Percentiles rank a stretch among this genome's conserved stretches.
phyloP scores from a whole-genome alignment of 2,329 filamentous ascomycete genomes.

The Calonectria pseudoturangicola region DNA sequence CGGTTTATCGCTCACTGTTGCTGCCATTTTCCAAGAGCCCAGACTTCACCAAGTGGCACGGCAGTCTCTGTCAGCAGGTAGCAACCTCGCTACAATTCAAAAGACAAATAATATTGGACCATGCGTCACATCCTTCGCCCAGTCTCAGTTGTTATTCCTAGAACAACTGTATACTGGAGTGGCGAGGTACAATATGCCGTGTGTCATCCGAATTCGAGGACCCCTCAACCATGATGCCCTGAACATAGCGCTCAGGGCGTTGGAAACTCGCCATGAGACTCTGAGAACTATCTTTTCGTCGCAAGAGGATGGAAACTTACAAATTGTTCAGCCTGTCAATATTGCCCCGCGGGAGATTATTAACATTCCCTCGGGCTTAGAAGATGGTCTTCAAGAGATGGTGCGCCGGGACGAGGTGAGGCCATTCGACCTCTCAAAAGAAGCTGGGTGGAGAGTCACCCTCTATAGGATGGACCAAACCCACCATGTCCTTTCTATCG shows the following conservation, averaged over 20 bases:
- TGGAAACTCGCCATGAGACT: neutral
- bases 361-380: neutral
- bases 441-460: neutral
- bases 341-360: neutral
- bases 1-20: constrained; percentile 33
- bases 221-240: neutral
- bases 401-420: neutral
- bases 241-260: neutral
- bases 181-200: constrained; percentile 4
- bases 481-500: neutral
- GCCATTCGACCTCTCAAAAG: constrained; percentile 1
- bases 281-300: neutral
- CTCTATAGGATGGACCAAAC: neutral
- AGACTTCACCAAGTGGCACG: neutral
- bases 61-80: neutral
- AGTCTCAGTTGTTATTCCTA: neutral
- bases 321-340: neutral
- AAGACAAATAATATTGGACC: neutral
- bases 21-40: constrained; percentile 40
- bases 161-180: neutral
- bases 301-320: neutral
- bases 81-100: neutral
- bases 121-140: constrained; percentile 5
- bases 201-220: neutral
- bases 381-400: neutral